Evolutionary conservation across 2,329 filamentous ascomycete species (phyloP).

Genomic region (Chaetomium globosum): DNA sequence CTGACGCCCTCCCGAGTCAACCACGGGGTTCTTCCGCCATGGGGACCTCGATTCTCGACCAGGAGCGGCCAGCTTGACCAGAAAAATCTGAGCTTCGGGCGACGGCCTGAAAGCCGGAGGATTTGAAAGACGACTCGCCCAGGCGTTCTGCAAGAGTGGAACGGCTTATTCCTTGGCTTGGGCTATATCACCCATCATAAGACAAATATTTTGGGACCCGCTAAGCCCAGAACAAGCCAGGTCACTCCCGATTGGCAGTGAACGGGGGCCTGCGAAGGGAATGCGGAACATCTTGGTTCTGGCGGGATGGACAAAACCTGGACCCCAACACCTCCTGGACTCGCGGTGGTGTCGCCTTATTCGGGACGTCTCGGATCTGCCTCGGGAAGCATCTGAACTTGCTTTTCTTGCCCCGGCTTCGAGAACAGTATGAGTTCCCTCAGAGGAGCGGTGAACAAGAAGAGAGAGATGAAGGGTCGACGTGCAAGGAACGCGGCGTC

Average conservation of each 20-base stretch:
- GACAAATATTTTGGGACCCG: conserved; percentile 22
- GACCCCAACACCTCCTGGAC: background rate
- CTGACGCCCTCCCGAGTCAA: background rate
- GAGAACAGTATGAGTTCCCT: background rate
- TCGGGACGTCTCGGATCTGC: background rate
- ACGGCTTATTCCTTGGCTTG: conserved; percentile 27
- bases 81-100: background rate
- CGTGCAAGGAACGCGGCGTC: conserved; percentile 8
- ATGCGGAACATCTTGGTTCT: background rate
- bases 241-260: background rate
- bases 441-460: conserved; percentile 13
- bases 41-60: background rate
- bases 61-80: background rate
- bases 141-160: conserved; percentile 28
- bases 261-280: background rate
- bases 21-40: background rate
- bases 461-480: conserved; percentile 3
- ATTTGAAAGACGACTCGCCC: conserved; percentile 2
- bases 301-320: conserved; percentile 7
- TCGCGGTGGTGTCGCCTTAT: conserved; percentile 8
- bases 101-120: background rate
- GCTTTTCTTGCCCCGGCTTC: background rate
- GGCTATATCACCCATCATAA: conserved; percentile 33
- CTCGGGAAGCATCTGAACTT: background rate
- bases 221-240: conserved; percentile 26